Conservation (phyloP, 2,329 filamentous ascomycete species). For the Dendrostoma leiphaemia region DNA sequence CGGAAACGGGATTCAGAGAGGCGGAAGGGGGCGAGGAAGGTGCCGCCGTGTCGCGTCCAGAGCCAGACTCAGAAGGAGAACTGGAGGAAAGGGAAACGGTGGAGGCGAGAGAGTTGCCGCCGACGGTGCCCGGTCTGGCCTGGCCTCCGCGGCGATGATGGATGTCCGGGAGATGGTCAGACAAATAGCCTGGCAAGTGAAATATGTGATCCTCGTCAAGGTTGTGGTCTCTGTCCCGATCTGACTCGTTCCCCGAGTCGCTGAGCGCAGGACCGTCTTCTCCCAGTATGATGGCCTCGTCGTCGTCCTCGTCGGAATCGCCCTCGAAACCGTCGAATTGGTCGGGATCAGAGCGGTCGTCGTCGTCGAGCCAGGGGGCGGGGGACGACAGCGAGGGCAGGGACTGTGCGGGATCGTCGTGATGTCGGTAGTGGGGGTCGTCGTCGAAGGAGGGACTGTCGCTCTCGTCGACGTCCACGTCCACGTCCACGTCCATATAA, state of each 20-base stretch:
- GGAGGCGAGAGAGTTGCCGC: neutral
- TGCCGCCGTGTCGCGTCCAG: neutral
- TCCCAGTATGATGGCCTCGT: neutral
- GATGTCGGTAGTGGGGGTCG: neutral
- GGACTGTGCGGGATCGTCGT: neutral
- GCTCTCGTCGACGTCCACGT: neutral
- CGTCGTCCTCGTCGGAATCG: neutral
- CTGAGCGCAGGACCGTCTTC: neutral
- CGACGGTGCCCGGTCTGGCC: neutral
- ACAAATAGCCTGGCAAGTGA: too few species aligned
- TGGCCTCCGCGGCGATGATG: neutral
- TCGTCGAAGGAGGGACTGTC: neutral
- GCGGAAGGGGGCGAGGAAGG: neutral
- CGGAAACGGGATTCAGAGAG: neutral
- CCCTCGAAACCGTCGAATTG: neutral
- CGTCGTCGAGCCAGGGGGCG: neutral
- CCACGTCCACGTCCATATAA: neutral
- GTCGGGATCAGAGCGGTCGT: neutral
- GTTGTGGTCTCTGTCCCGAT: neutral
- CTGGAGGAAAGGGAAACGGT: neutral
- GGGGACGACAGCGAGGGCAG: neutral
- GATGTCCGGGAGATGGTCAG: neutral
- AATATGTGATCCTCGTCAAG: neutral
- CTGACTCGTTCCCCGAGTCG: slow-evolving; percentile 1
- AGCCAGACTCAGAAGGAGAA: neutral